Percentiles rank a stretch among this genome's conserved stretches.
phyloP scores from a whole-genome alignment of 2,329 filamentous ascomycete genomes.

The Pseudocercospora fijiensis region DNA sequence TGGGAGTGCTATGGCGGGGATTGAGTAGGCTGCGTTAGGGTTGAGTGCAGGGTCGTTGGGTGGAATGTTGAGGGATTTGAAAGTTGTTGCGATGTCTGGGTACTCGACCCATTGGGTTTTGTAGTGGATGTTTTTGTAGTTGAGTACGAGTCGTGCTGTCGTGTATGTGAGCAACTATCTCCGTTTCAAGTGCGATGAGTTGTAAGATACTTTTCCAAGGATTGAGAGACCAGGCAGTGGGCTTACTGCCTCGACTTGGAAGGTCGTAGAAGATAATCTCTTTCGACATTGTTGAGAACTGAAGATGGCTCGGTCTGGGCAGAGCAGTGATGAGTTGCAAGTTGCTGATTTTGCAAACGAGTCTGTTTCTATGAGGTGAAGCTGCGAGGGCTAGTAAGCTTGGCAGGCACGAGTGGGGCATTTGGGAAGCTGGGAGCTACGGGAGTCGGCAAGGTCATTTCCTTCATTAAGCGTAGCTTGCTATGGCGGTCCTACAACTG shows the following conservation, averaged over 20 bases:
- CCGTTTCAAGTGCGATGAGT: neutral
- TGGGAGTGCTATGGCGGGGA: constrained; percentile 55
- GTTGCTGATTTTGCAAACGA: neutral
- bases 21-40: constrained; percentile 47
- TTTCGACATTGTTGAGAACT: constrained; percentile 16
- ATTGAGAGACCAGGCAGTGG: constrained; percentile 63
- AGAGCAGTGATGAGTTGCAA: neutral
- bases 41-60: constrained; percentile 44
- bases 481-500: neutral
- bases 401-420: constrained; percentile 1
- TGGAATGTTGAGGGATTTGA: constrained; percentile 54
- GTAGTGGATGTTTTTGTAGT: constrained; percentile 67
- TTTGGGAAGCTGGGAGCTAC: neutral
- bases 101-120: constrained; percentile 69
- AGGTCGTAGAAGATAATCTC: constrained; percentile 62
- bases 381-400: neutral
- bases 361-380: neutral
- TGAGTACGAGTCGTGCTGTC: constrained; percentile 63
- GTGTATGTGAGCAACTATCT: constrained; percentile 11
- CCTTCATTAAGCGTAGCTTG: neutral
- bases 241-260: constrained; percentile 52
- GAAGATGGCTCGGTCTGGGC: neutral
- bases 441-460: neutral
- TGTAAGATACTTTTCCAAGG: constrained; percentile 65
- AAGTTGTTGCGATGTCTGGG: constrained; percentile 58